Evolutionary conservation across 805 yeast genomes (phyloP), one percentile per base, ranked within the genome.

Genomic region (Pichia sporocuriosa): DNA sequence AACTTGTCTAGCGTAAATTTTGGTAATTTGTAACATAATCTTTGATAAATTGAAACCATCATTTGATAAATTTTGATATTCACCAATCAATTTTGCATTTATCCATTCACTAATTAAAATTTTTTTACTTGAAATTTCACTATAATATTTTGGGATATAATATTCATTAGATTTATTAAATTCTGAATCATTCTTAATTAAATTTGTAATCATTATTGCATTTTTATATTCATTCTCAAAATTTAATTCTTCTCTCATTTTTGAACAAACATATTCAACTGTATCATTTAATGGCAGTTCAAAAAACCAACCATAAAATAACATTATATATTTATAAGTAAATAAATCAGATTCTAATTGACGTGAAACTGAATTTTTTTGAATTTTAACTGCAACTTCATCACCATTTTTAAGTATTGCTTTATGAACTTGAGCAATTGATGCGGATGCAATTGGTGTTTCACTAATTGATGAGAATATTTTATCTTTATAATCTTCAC

Each of bases 101-200:
- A 84, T 79, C 88, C 89, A 84, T 58, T 84, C 93, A 21, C 79
- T 70, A 11, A 77, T 70, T 33, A 84, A 57, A 3, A 84, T 77
- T 37, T 76, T 70, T 31, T 57, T 53, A 1, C 78, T 65, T 12
- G 80, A 62, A 22, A 66, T 45, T 4, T 73, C 67, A 0, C 64
- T 57, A 51, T 69, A 79, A 16, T 68, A 66, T 34, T 58, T 51
- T 3, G 93, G 94, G 13, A 84, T 66, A 53, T 79, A 70, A 5
- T 79, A 69, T 24, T 67, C 65, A 13, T 52, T 54, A 3, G 49
- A 48, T 3, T 19, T 33, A 3, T 22, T 26, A 28, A 76, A 62
- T 17, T 63, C 61, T 1, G 57, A 40, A 49, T 81, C 86, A 2
- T 48, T 40, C 3, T 52, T 54, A n/a, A 81, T 63, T 20, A 65